Percentiles rank a stretch among this genome's conserved stretches.
Evolutionary conservation across 495 filamentous ascomycete species (phyloP).

Genomic region (Podospora bellae-mahoneyi): DNA sequence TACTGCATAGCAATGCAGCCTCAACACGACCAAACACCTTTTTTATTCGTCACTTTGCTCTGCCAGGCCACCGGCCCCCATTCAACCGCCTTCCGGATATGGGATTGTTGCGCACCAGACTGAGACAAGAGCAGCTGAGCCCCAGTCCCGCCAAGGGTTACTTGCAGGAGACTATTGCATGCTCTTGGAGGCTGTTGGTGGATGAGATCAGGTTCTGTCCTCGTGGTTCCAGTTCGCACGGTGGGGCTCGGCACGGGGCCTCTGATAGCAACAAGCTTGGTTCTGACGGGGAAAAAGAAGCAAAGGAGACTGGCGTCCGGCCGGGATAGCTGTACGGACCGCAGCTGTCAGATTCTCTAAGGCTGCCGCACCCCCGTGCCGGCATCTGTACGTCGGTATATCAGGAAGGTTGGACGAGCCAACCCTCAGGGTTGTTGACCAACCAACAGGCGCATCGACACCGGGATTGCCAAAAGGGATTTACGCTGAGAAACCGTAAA

Average conservation of each 20-base stretch:
- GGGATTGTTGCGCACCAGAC: not conserved
- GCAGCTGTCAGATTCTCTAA: not conserved
- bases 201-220: not conserved
- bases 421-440: not conserved
- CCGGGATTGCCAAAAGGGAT: not conserved
- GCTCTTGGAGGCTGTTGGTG: not conserved
- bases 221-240: not conserved
- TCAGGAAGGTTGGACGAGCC: not conserved
- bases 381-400: not conserved
- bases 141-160: not conserved
- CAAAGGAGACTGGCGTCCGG: not conserved
- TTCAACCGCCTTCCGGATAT: not conserved
- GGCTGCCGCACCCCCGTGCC: not conserved
- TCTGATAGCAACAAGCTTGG: not conserved
- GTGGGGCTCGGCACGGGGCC: too few species aligned
- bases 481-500: not conserved
- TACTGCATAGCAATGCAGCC: not conserved
- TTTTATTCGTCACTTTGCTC: not conserved
- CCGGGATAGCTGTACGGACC: not conserved
- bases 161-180: slow-evolving; percentile 3
- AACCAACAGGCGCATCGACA: not conserved
- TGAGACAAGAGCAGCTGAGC: slow-evolving; percentile 1
- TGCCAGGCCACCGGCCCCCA: not conserved
- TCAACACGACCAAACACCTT: not conserved
- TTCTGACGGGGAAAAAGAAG: not conserved